Base-by-base conservation (phyloP, 163 green algal species). In the Scenedesmus sp. region DNA sequence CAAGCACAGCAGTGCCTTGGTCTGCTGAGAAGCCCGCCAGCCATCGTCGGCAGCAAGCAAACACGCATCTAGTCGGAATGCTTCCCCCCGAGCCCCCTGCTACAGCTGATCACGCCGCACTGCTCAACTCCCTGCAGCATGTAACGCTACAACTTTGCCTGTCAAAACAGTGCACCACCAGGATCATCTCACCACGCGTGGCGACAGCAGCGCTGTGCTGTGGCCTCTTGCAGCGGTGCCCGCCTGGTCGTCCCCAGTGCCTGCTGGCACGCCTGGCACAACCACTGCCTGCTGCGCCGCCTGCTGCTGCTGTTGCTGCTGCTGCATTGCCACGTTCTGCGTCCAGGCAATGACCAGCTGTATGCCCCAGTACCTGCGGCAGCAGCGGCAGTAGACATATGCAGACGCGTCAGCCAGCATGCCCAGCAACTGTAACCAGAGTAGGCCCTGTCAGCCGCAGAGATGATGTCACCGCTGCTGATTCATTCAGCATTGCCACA, bases 231-330 rank as follows among this genome's bases (percentile, higher is more conserved):
- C 7, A 15, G 37, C 65, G 18, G 65, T 0, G 30, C 65, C 65
- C 2, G 26, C 26, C 65, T 72, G 46, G n/a, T 49, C 44, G 0
- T 46, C 13, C 26, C 49, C 13, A 12, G 13, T 20, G 3, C 9
- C n/a, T 76, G 49, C 46, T 49, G 81, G 49, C 26, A 70, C n/a
- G 46, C 81, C 16, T 10, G 46, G 79, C 79, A 68, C 72, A 49
- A 56, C 83, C 40, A 49, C 91, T 43, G 89, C 84, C 83, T 84
- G 84, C 44, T 93, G 65, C 53, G 53, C 53, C n/a, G 37, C 73
- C 18, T 82, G 84, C 33, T 89, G 49, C 26, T 76, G 33, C 84
- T 85, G 61, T 37, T 88, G 84, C 56, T 92, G 90, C 91, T 91
- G 85, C 68, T 83, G 90, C 33, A 90, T 86, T 43, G 44, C 92